Evolutionary conservation across 106 monocot species (phyloP), one percentile per base, ranked within the genome.

Genomic region (Iris macrosiphon): DNA sequence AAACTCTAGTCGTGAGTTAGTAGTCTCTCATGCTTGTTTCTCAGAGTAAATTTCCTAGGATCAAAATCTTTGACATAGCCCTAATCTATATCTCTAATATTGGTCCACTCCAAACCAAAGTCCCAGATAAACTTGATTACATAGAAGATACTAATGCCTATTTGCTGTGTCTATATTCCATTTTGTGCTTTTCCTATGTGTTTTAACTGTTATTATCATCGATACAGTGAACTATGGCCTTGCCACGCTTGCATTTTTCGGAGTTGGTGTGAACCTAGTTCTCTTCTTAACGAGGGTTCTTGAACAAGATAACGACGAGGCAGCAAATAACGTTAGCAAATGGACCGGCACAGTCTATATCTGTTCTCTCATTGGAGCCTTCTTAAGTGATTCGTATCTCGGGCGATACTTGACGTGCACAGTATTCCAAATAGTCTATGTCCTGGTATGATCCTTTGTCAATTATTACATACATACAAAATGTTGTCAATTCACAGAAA

Each of bases 321-420:
- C 84, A 2, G 84, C 79, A 18, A 85, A 85, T 56, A 79, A 75
- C 50, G 79, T 85, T 5, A 85, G 84, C 79, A 79, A 79, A 51
- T 79, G 79, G 84, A 85, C 75, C 1, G 84, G 84, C 51, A 85
- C 84, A 1, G 79, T 79, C 1, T 85, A 79, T 56, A 75, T 85
- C 35, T 79, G 79, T 20, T 85, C 84, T 2, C 84, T 85, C 22
- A 52, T 79, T 19, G 84, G 84, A 12, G 84, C 84, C 2, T 79
- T 85, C 63, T 15, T 85, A 13, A 85, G 84, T 40, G 84, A 85
- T 48, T 85, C 84, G 7, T 79, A 85, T 38, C 76, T 71, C 79
- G 84, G 84, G 4, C 72, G 84, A n/a, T 85, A 85, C 52, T 14
- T 79, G n/a, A 85, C 84, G 4, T 85, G 84, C 19, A 59, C 79